A percentile compares a stretch with the other conserved stretches of the same genome.
phyloP scores from a whole-genome alignment of 345 rosid species.

The Eucalyptus curtisii region DNA sequence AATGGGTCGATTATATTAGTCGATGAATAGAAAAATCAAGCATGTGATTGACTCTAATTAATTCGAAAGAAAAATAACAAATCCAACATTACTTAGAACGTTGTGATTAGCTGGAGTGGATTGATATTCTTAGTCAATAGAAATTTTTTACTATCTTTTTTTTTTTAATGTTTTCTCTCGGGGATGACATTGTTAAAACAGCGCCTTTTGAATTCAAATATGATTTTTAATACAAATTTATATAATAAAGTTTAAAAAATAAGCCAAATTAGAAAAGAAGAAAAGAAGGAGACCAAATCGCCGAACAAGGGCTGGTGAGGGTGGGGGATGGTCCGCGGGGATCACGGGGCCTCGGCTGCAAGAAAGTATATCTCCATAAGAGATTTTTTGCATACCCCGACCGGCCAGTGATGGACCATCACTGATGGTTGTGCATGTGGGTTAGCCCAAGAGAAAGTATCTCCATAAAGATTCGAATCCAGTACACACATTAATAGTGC shows the following conservation, averaged over 20 bases:
- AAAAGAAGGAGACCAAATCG: background rate
- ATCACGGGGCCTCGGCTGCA: background rate
- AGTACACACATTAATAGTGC: background rate
- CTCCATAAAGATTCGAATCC: background rate
- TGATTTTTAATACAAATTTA: accelerated
- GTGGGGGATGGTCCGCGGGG: background rate
- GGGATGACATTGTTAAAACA: too few species aligned
- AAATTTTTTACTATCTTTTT: background rate
- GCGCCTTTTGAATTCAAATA: too few species aligned
- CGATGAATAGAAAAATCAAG: background rate
- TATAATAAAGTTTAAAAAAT: too few species aligned
- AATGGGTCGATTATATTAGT: background rate
- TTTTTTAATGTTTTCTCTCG: too few species aligned
- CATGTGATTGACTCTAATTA: background rate
- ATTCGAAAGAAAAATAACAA: background rate
- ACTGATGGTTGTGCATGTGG: background rate
- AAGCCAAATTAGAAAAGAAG: background rate
- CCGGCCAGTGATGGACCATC: background rate
- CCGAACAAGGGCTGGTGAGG: background rate
- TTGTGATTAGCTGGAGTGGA: background rate
- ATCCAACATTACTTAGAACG: background rate
- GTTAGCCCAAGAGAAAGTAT: background rate
- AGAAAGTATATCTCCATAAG: background rate
- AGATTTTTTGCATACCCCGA: background rate
- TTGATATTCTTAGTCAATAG: background rate